Conservation (phyloP, 495 filamentous ascomycete species). For the Annulohypoxylon bovei region DNA sequence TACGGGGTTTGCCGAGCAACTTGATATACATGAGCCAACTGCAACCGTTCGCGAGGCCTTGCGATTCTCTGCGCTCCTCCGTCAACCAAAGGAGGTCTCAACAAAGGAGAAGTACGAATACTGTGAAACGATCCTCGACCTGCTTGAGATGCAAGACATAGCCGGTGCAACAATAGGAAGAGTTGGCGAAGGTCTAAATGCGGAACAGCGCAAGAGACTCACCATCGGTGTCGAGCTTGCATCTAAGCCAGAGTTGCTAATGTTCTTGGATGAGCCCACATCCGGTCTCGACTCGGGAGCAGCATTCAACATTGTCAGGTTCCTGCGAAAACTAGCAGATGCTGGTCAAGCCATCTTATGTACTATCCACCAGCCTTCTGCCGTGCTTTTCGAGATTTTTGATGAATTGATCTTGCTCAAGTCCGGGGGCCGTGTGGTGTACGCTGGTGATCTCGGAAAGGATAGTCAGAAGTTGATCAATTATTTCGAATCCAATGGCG, state of each 20-base stretch:
- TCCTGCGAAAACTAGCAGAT: conserved; percentile 71
- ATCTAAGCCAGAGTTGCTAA: conserved; percentile 75
- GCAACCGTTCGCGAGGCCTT: conserved; percentile 79
- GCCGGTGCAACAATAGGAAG: conserved; percentile 79
- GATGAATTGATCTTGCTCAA: conserved; percentile 75
- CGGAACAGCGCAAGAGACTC: conserved; percentile 79
- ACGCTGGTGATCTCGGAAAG: conserved; percentile 68
- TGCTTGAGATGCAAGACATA: conserved; percentile 79
- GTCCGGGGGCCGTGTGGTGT: conserved; percentile 72
- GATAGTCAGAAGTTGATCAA: conserved; percentile 50
- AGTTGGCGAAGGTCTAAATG: conserved; percentile 79
- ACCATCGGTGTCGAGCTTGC: conserved; percentile 84
- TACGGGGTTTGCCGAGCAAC: conserved; percentile 90
- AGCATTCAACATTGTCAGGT: conserved; percentile 71
- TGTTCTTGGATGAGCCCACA: conserved; percentile 82
- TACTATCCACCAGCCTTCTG: conserved; percentile 82
- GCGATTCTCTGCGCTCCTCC: conserved; percentile 73
- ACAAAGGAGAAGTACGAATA: conserved; percentile 74
- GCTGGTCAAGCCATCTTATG: conserved; percentile 74
- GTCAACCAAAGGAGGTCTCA: conserved; percentile 71
- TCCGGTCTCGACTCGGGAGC: conserved; percentile 73
- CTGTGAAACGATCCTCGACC: conserved; percentile 79
- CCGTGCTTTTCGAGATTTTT: conserved; percentile 75
- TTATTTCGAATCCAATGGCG: conserved; percentile 71
- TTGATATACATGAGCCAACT: conserved; percentile 81